phyloP scores from a whole-genome alignment of 1,284 basidiomycete species.

The Tilletia caries region DNA sequence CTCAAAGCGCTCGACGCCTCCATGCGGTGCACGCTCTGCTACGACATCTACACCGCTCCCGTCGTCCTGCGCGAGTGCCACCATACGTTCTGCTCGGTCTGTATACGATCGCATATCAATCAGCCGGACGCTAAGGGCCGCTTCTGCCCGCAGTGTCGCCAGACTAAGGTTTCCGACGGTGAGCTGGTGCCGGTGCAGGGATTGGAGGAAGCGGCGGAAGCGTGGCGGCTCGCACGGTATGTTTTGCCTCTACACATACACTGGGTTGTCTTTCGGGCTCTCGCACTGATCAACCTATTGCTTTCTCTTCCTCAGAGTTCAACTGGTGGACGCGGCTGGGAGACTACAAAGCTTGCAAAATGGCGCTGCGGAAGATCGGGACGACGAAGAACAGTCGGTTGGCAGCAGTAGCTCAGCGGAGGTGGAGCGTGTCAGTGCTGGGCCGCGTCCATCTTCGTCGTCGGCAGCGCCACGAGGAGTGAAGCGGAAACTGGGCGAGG shows the following conservation, averaged over 20 bases:
- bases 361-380: neutral
- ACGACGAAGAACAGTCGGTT: neutral
- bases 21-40: slow-evolving; percentile 47
- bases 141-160: slow-evolving; percentile 49
- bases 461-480: neutral
- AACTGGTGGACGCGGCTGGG: neutral
- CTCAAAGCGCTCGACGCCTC: slow-evolving; percentile 40
- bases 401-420: slow-evolving; percentile 1
- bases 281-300: neutral
- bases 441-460: neutral
- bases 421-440: neutral
- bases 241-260: neutral
- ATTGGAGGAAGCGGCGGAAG: slow-evolving; percentile 39
- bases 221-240: slow-evolving; percentile 34
- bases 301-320: neutral
- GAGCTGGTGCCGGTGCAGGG: slow-evolving; percentile 41
- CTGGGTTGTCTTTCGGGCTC: neutral
- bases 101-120: slow-evolving; percentile 50
- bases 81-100: slow-evolving; percentile 48
- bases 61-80: slow-evolving; percentile 44
- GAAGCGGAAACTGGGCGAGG: neutral
- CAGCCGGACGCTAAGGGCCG: slow-evolving; percentile 39
- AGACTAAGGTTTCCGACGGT: slow-evolving; percentile 47
- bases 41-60: slow-evolving; percentile 47
- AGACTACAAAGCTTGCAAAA: neutral